phyloP scores from a whole-genome alignment of 2,329 filamentous ascomycete genomes.

The Clarireedia sp. region DNA sequence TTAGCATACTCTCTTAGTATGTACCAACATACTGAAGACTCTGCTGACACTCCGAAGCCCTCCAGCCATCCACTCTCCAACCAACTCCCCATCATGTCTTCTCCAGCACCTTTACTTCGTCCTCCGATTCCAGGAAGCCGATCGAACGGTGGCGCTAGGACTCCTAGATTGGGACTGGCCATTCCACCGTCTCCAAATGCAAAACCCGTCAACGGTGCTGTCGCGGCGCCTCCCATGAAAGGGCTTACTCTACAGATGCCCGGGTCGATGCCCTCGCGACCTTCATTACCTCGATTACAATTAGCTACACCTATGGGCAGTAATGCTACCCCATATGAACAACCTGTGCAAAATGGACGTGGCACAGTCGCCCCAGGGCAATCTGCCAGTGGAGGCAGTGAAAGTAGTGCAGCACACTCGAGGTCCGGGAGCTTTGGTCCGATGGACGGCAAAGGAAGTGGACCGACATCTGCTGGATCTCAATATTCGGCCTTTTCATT shows the following conservation, averaged over 20 bases:
- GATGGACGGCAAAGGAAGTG: conserved; percentile 67
- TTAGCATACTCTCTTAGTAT: not conserved
- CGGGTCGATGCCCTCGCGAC: conserved; percentile 30
- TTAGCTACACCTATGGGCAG: conserved; percentile 85
- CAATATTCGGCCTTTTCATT: conserved; percentile 80
- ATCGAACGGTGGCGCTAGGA: conserved; percentile 23
- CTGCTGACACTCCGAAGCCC: conserved; percentile 20
- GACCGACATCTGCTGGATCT: conserved; percentile 79
- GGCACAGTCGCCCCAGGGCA: conserved; percentile 45
- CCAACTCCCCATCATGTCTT: conserved; percentile 27
- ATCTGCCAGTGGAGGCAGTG: conserved; percentile 70
- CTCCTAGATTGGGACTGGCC: conserved; percentile 61
- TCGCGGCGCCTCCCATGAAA: conserved; percentile 9
- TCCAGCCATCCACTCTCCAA: conserved; percentile 14
- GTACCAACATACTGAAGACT: conserved; percentile 6
- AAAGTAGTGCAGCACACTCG: conserved; percentile 71
- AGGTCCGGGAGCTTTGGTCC: conserved; percentile 77
- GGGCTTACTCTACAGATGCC: conserved; percentile 27
- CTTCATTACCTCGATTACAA: conserved; percentile 69
- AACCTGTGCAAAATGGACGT: conserved; percentile 35
- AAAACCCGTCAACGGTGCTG: conserved; percentile 53
- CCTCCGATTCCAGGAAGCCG: conserved; percentile 31
- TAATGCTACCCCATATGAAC: conserved; percentile 63
- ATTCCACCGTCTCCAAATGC: conserved; percentile 82
- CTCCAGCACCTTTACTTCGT: conserved; percentile 29